Percentiles rank a stretch among this genome's conserved stretches.
Conservation (phyloP, 345 rosid species). For the Eucalyptus virginea region DNA sequence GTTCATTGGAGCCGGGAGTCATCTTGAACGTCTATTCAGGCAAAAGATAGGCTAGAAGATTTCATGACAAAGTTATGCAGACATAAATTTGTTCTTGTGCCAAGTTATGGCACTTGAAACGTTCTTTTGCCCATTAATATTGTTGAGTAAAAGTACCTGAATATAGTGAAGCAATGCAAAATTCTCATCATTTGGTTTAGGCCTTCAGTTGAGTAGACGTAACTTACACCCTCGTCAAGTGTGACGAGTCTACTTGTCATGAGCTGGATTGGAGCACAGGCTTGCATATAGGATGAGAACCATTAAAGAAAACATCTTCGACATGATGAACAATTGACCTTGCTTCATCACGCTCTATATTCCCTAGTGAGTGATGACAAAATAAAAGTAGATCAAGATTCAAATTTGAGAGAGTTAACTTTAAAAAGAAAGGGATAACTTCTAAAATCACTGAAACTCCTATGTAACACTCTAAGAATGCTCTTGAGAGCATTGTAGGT, state of each 20-base stretch:
- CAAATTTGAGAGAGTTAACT: neutral
- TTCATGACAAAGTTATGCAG: neutral
- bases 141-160: conserved; percentile 34
- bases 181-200: conserved; percentile 71
- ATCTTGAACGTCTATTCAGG: neutral
- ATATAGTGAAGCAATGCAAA: conserved; percentile 70
- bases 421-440: neutral
- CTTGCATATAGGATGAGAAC: conserved; percentile 48
- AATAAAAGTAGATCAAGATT: neutral
- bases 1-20: neutral
- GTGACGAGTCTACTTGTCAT: conserved; percentile 57
- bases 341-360: conserved; percentile 54
- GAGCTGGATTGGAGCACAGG: conserved; percentile 64
- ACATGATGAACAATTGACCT: conserved; percentile 38
- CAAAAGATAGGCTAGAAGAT: neutral
- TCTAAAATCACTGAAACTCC: conserved; percentile 28
- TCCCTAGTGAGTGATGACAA: conserved; percentile 30
- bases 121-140: neutral
- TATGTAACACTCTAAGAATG: conserved; percentile 62
- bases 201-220: conserved; percentile 42
- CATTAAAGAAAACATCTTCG: conserved; percentile 49
- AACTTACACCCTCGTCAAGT: conserved; percentile 45
- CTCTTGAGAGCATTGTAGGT: conserved; percentile 62
- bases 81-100: neutral
- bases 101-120: too few species aligned